phyloP scores from a whole-genome alignment of 345 rosid species.

The Heritiera fomes region DNA sequence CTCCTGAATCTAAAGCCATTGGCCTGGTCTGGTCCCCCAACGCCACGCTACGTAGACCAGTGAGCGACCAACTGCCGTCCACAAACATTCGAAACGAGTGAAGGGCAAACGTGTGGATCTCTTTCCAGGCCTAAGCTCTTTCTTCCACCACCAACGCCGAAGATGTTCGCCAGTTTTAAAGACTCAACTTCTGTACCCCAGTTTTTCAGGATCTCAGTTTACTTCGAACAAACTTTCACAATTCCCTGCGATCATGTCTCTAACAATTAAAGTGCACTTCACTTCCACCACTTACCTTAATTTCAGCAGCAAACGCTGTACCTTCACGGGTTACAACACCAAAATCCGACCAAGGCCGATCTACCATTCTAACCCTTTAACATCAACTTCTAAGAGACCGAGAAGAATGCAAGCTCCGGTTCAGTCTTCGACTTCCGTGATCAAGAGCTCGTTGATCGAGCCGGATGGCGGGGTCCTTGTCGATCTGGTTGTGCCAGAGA shows the following conservation, averaged over 20 bases:
- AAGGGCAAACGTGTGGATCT: slow-evolving; percentile 9
- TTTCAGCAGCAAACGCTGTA: background rate
- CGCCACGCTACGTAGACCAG: background rate
- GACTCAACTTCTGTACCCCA: background rate
- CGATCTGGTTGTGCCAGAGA: slow-evolving; percentile 66
- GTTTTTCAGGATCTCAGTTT: slow-evolving; percentile 11
- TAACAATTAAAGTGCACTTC: slow-evolving; percentile 8
- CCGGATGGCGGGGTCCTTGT: slow-evolving; percentile 88
- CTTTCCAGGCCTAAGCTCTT: background rate
- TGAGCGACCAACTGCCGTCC: slow-evolving; percentile 4
- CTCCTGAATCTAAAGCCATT: background rate
- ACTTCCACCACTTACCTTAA: slow-evolving; percentile 21
- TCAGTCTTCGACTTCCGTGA: slow-evolving; percentile 26
- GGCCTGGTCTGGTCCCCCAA: slow-evolving; percentile 7
- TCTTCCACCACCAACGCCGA: slow-evolving; percentile 2
- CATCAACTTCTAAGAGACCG: slow-evolving; percentile 26
- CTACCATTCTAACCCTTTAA: slow-evolving; percentile 42
- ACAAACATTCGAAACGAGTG: background rate
- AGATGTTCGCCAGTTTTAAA: slow-evolving; percentile 18
- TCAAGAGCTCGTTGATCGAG: slow-evolving; percentile 76
- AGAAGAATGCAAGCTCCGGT: slow-evolving; percentile 24
- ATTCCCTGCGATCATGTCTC: slow-evolving; percentile 12
- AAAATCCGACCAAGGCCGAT: slow-evolving; percentile 35
- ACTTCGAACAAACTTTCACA: background rate
- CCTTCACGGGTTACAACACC: background rate